Conservation (phyloP, 2,329 filamentous ascomycete species). For the Akanthomyces muscarius region DNA sequence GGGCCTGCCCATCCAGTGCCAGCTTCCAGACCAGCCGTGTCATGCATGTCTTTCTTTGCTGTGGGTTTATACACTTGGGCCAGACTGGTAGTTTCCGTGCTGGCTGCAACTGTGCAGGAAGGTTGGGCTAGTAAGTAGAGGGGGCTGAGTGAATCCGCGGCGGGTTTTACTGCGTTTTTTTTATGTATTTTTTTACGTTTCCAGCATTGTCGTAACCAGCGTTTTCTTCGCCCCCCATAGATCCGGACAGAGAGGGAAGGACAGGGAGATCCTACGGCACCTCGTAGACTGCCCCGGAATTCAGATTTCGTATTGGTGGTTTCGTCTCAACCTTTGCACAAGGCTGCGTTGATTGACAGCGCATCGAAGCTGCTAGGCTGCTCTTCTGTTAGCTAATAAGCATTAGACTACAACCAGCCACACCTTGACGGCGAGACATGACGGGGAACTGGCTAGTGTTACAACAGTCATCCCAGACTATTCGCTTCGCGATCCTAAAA, state of each 20-base stretch:
- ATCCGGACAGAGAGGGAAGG: neutral
- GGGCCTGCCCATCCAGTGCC: neutral
- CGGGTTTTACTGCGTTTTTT: neutral
- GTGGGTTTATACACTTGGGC: neutral
- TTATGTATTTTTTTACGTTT: neutral
- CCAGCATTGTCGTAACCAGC: neutral
- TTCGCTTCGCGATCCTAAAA: neutral
- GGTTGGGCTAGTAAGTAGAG: neutral
- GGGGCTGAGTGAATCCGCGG: neutral
- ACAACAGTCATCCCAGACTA: neutral
- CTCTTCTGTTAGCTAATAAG: neutral
- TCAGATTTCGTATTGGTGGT: too few species aligned
- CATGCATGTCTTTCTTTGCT: slow-evolving; percentile 2
- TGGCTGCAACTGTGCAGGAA: neutral
- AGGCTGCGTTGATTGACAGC: slow-evolving; percentile 1
- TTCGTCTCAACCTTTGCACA: neutral
- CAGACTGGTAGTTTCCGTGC: neutral
- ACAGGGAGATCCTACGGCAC: neutral
- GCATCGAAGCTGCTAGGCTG: neutral
- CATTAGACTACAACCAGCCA: neutral
- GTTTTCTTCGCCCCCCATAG: neutral
- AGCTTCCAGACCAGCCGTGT: neutral
- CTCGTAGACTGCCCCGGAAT: neutral
- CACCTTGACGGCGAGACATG: slow-evolving; percentile 3
- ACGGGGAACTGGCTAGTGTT: neutral